Conservation (phyloP, 2,329 filamentous ascomycete genomes). For the Pyrenochaeta sp. region DNA sequence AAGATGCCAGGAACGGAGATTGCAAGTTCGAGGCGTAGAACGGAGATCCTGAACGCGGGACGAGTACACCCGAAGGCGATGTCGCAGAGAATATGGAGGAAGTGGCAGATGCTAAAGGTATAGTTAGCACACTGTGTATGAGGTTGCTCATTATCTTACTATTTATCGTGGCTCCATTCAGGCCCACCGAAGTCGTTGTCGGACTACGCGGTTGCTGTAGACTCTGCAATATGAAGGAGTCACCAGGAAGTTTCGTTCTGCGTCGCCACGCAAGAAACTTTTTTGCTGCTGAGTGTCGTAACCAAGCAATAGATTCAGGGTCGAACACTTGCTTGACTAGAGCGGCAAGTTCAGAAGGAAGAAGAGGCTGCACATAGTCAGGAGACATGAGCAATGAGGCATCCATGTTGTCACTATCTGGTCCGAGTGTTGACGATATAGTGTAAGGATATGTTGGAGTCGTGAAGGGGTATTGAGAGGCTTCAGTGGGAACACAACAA, state of each 20-base stretch:
- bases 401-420: conserved; percentile 86
- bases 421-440: conserved; percentile 76
- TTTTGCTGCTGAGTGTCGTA: conserved; percentile 82
- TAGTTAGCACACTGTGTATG: conserved; percentile 16
- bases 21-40: conserved; percentile 47
- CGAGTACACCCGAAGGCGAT: conserved; percentile 51
- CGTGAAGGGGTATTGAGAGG: conserved; percentile 37
- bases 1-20: conserved; percentile 47
- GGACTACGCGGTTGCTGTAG: conserved; percentile 34
- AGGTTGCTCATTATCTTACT: conserved; percentile 18
- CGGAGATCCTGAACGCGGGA: conserved; percentile 44
- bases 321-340: conserved; percentile 82
- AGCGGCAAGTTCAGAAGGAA: conserved; percentile 74
- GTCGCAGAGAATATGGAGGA: conserved; percentile 47
- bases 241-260: conserved; percentile 46
- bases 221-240: conserved; percentile 39
- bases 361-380: conserved; percentile 83
- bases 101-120: conserved; percentile 38
- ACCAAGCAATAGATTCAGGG: conserved; percentile 77
- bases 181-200: conserved; percentile 40
- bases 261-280: conserved; percentile 79
- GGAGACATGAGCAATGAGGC: conserved; percentile 92
- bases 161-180: conserved; percentile 34
- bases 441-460: conserved; percentile 68
- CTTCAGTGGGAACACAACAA: conserved; percentile 21